These are phyloP conservation scores for Mercurialis annua DNA, from an alignment of 345 rosid genomes.

Conservation along the genomic window DNA sequence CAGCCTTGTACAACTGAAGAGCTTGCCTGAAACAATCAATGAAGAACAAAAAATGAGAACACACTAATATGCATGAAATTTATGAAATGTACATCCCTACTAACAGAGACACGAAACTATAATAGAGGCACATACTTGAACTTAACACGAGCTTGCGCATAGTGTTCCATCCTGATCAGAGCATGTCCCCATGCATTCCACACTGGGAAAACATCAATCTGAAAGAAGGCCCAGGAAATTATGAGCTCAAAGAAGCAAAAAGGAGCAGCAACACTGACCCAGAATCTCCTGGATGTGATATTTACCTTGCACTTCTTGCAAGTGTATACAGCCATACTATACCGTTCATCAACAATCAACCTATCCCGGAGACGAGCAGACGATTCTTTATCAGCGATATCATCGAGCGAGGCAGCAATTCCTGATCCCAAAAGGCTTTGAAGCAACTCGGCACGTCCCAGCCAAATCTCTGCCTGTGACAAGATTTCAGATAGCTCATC, in stretches of 20 bases:
- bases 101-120: neutral
- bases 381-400: constrained; percentile 83
- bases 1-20: constrained; percentile 76
- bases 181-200: constrained; percentile 99
- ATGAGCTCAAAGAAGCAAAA: constrained; percentile 20
- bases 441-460: constrained; percentile 92
- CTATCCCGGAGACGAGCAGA: constrained; percentile 81
- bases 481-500: constrained; percentile 77
- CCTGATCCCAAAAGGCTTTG: constrained; percentile 96
- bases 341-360: constrained; percentile 82
- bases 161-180: constrained; percentile 86
- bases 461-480: constrained; percentile 70
- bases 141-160: constrained; percentile 88
- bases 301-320: constrained; percentile 95
- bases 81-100: neutral
- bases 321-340: constrained; percentile 97
- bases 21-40: constrained; percentile 73
- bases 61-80: neutral
- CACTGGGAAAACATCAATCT: constrained; percentile 93
- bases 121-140: constrained; percentile 79
- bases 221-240: constrained; percentile 23
- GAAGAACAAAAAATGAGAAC: constrained; percentile 10
- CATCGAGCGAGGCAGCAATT: constrained; percentile 88
- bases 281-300: constrained; percentile 17
- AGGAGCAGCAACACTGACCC: constrained; percentile 17